phyloP scores from a whole-genome alignment of 148 eudicot species.

The Heliosperma pusillum region DNA sequence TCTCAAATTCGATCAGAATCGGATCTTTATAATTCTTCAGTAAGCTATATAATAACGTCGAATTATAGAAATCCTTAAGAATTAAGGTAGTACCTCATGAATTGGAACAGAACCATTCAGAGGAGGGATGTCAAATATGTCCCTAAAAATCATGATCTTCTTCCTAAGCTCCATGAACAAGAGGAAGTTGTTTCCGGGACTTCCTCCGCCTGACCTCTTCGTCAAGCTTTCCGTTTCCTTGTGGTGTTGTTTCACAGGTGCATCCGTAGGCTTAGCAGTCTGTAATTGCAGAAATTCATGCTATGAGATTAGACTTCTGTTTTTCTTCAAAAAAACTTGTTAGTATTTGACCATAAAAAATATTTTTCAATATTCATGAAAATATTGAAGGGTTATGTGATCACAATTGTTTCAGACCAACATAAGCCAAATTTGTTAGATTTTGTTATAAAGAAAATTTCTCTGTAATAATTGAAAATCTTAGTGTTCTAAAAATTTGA shows the following conservation, averaged over 20 bases:
- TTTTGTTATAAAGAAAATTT: too few species aligned
- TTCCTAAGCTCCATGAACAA: constrained; percentile 63
- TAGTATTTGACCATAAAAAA: not conserved
- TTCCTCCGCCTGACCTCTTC: constrained; percentile 37
- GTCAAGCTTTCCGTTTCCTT: constrained; percentile 34
- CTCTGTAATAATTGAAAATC: too few species aligned
- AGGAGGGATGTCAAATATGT: constrained; percentile 78
- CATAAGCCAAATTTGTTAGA: too few species aligned
- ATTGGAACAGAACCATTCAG: constrained; percentile 57
- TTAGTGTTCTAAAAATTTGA: not conserved
- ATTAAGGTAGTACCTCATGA: constrained; percentile 44
- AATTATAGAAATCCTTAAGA: not conserved
- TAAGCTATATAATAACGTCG: not conserved
- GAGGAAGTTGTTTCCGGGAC: constrained; percentile 38
- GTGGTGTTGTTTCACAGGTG: constrained; percentile 33
- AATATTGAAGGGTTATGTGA: constrained; percentile 1
- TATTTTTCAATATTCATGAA: not conserved
- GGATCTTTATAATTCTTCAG: not conserved
- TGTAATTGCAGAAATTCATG: constrained; percentile 14
- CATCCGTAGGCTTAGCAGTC: constrained; percentile 30
- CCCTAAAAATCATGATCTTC: constrained; percentile 66
- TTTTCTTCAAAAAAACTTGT: not conserved
- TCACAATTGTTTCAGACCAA: not conserved
- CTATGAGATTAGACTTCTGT: not conserved
- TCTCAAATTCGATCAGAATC: not conserved